Evolutionary conservation across 331 rosid genomes (phyloP), one percentile per base, ranked within the genome.

Genomic region (Pyrus hybrid): DNA sequence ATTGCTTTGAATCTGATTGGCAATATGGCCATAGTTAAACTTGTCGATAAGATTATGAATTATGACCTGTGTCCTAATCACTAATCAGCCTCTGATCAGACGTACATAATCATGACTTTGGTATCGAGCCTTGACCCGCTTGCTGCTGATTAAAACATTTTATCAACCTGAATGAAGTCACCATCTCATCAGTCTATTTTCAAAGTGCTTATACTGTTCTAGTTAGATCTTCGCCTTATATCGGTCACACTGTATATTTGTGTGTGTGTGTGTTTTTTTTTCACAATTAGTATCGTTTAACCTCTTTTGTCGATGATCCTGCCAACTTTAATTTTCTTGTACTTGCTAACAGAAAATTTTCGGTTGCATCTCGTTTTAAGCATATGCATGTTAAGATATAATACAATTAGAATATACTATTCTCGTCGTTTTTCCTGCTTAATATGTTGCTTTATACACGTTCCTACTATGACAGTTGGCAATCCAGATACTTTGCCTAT

Each of bases 101-200:
- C 67, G 64, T 78, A 56, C 70, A 82, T 76, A 79, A 81, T 73
- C 60, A 73, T 76, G 75, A 69, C 76, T 68, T 29, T 78, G 83
- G 79, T 80, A 75, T 70, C 63, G 53, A 73, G 75, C 71, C 26
- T 35, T 23, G 74, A 80, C 82, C 91, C 73, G 74, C 77, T 79
- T 75, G 83, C 79, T 77, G 61, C 68, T 80, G 72, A 54, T 68
- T 37, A 51, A 67, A 61, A 74, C 49, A 79, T 41, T 70, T 75
- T 41, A 68, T 77, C 62, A 62, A 77, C 79, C 66, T 53, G 72
- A 67, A 77, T 76, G 83, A 85, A 77, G 77, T 78, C 76, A 79
- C 66, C 69, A 22, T 32, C 70, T 37, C 21, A 69, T 73, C 56
- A 62, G 68, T 76, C 60, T 57, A 74, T 75, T 77, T 35, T 69